Percentiles rank a stretch among this genome's conserved stretches.
These are phyloP conservation scores for Alternaria angustiovoidea DNA, from an alignment of 2,329 filamentous ascomycete genomes.

Conservation along the genomic window DNA sequence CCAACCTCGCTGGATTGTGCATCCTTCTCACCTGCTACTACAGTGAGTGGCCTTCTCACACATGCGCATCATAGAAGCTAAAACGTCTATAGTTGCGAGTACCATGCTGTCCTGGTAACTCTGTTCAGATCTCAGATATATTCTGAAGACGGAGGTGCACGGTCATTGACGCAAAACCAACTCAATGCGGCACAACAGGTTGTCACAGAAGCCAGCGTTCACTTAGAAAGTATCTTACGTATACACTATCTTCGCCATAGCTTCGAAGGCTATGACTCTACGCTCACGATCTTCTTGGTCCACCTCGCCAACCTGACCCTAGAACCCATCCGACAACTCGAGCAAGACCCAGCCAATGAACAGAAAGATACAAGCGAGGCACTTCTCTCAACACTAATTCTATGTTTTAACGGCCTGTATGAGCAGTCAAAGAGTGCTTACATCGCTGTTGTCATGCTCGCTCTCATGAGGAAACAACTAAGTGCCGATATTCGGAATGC, in stretches of 20 bases:
- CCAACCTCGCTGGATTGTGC: conserved; percentile 10
- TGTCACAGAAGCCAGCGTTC: conserved; percentile 1
- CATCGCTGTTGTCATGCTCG: conserved; percentile 8
- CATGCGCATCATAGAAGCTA: not conserved
- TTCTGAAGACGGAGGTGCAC: not conserved
- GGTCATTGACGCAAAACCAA: not conserved
- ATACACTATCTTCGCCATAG: conserved; percentile 18
- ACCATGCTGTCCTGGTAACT: conserved; percentile 3
- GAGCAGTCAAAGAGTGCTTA: conserved; percentile 14
- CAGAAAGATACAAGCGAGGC: conserved; percentile 5
- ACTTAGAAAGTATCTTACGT: conserved; percentile 14
- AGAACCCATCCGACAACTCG: conserved; percentile 5
- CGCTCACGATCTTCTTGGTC: conserved; percentile 14
- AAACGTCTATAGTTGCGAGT: conserved; percentile 1
- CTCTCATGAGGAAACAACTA: conserved; percentile 6
- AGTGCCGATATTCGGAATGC: conserved; percentile 4
- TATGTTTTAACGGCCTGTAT: conserved; percentile 17
- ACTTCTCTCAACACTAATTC: conserved; percentile 22
- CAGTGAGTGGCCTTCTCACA: conserved; percentile 14
- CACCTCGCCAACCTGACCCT: conserved; percentile 17
- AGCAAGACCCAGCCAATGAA: conserved; percentile 1
- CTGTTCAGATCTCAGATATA: conserved; percentile 8
- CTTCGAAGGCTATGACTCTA: conserved; percentile 13
- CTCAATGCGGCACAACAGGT: not conserved
- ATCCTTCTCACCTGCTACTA: conserved; percentile 19